Evolutionary conservation across 495 filamentous ascomycete genomes (phyloP), one percentile per base, ranked within the genome.

Genomic region (Aspergillus ellipticus): DNA sequence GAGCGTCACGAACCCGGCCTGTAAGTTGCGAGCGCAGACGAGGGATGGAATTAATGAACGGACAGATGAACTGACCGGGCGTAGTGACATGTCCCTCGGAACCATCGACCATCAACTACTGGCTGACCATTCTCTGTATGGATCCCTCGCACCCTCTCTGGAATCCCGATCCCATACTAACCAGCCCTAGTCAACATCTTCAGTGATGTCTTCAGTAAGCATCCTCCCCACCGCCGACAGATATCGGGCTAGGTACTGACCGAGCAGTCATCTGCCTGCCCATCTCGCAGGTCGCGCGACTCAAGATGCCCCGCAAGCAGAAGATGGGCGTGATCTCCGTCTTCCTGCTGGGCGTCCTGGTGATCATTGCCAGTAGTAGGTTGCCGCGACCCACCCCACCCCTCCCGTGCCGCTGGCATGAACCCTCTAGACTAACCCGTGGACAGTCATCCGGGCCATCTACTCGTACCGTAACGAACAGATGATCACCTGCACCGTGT

Each of bases 401-500:
- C 3, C 21, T 42, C 48, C 31, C n/a, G n/a, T n/a, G n/a, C n/a
- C n/a, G n/a, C n/a, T n/a, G n/a, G n/a, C n/a, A n/a, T n/a, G n/a
- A n/a, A n/a, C n/a, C n/a, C n/a, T n/a, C n/a, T n/a, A n/a, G n/a
- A n/a, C n/a, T n/a, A n/a, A n/a, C n/a, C n/a, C n/a, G n/a, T n/a
- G 26, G 6, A 22, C 49, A 66, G 63, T 66, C 17, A 62, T 66
- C 43, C 59, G 63, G 8, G 63, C 63, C 41, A 59, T 63, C 31
- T 66, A 63, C 55, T 59, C 63, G 54, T 50, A 54, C 49, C 57
- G 22, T 41, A 58, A 58, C 47, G 55, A 63, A 31, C 63, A 66
- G 54, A 60, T 66, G 55, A 63, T 66, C 29, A 66, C 60, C 47
- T 66, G 63, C 55, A 62, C 63, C 45, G 63, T 66, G 31, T 64